Conservation (phyloP, 805 yeast genomes). For the Limtongia smithiae region DNA sequence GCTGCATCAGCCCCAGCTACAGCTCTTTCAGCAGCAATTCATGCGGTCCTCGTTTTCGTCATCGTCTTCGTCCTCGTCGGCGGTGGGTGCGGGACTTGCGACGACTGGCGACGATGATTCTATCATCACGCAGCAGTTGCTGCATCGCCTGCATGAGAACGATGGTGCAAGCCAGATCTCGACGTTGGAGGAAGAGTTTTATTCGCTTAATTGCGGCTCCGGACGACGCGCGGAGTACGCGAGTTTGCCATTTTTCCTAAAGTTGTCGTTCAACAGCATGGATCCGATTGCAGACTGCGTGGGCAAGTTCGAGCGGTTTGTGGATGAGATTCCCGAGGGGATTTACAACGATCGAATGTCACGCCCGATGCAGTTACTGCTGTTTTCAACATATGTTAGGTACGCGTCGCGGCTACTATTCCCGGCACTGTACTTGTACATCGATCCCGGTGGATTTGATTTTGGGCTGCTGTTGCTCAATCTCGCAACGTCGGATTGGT, state of each 20-base stretch:
- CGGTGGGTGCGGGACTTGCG: neutral
- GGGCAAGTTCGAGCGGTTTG: neutral
- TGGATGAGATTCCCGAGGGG: neutral
- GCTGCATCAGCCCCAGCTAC: neutral
- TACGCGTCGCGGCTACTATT: neutral
- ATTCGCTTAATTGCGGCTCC: too few relatives aligned
- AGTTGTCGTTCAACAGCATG: neutral
- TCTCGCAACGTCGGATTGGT: too few relatives aligned
- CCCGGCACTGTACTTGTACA: neutral
- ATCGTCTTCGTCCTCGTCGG: neutral
- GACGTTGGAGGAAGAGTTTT: neutral
- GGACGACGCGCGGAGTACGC: too few relatives aligned
- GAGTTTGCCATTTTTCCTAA: neutral
- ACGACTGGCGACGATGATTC: too few relatives aligned
- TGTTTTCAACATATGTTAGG: neutral
- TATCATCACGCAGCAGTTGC: too few relatives aligned
- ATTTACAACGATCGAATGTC: neutral
- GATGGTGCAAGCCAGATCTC: too few relatives aligned
- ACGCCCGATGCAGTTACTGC: neutral
- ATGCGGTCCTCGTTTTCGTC: neutral
- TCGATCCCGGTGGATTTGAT: too few relatives aligned
- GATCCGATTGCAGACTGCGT: neutral
- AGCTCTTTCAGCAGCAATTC: neutral
- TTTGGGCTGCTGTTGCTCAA: too few relatives aligned
- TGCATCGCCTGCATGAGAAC: too few relatives aligned